These are phyloP conservation scores for Artemisia annua DNA, from an alignment of 129 eudicot species.

Conservation along the genomic window DNA sequence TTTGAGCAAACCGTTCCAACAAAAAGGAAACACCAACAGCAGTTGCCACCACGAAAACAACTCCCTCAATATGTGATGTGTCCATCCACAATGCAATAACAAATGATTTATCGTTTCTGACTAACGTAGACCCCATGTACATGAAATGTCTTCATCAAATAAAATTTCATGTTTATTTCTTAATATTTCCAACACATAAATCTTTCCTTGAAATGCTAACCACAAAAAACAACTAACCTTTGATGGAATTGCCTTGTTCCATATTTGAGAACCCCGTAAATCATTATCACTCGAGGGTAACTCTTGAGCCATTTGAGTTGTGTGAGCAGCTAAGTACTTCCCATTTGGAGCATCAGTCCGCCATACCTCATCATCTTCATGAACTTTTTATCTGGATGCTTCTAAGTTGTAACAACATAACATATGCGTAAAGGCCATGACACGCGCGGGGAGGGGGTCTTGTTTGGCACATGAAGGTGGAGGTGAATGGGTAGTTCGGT, in stretches of 20 bases:
- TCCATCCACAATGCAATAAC: background rate
- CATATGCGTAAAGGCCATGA: too few relatives aligned
- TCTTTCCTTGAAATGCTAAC: too few relatives aligned
- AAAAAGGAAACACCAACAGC: background rate
- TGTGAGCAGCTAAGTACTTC: background rate
- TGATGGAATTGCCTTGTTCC: background rate
- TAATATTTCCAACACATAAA: too few relatives aligned
- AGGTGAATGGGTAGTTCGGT: too few relatives aligned
- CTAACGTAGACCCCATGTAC: too few relatives aligned
- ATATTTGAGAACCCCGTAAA: background rate
- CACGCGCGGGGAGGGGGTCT: too few relatives aligned
- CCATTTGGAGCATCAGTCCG: background rate
- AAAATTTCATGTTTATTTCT: too few relatives aligned
- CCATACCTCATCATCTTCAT: background rate
- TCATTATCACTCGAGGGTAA: background rate
- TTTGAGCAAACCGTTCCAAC: background rate
- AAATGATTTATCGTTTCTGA: too few relatives aligned
- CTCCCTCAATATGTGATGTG: background rate
- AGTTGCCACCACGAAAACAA: background rate
- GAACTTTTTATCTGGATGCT: background rate
- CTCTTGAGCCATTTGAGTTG: background rate
- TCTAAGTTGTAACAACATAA: background rate
- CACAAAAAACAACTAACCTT: too few relatives aligned
- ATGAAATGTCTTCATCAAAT: too few relatives aligned
- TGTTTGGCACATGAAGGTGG: too few relatives aligned